Conservation (phyloP, 371 early-diverging fungal genomes). For the Mortierella sp. region DNA sequence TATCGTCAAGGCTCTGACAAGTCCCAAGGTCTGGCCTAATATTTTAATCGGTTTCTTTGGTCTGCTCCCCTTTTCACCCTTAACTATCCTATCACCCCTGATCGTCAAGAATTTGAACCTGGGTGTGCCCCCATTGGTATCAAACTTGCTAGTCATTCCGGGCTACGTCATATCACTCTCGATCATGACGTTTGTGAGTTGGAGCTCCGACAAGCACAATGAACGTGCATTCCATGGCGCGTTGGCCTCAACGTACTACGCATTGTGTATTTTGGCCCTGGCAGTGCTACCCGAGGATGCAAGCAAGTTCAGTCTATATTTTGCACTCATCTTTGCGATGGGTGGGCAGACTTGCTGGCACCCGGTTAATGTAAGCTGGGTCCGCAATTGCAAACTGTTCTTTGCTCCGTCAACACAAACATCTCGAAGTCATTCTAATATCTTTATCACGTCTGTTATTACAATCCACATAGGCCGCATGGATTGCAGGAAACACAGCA, state of each 20-base stretch:
- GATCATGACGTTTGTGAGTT: slow-evolving; percentile 58
- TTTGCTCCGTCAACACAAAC: slow-evolving; percentile 27
- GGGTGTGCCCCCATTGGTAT: slow-evolving; percentile 59
- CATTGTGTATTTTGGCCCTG: slow-evolving; percentile 57
- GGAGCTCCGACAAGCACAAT: slow-evolving; percentile 58
- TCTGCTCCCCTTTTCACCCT: slow-evolving; percentile 57
- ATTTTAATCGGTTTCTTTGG: slow-evolving; percentile 57
- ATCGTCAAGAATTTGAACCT: slow-evolving; percentile 58
- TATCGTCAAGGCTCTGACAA: slow-evolving; percentile 54
- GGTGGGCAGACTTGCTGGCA: slow-evolving; percentile 54
- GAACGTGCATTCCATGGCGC: slow-evolving; percentile 60
- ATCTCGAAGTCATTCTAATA: too few species aligned
- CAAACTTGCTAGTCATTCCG: slow-evolving; percentile 66
- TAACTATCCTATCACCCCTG: slow-evolving; percentile 60
- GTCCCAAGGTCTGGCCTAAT: slow-evolving; percentile 60
- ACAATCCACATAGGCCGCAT: slow-evolving; percentile 60
- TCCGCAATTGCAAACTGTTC: neutral
- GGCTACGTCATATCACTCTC: slow-evolving; percentile 58
- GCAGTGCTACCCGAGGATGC: slow-evolving; percentile 57
- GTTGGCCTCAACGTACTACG: slow-evolving; percentile 53
- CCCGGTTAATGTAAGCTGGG: slow-evolving; percentile 45
- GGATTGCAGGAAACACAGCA: slow-evolving; percentile 65
- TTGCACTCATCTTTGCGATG: slow-evolving; percentile 54
- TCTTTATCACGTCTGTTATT: too few species aligned
- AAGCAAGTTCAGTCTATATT: slow-evolving; percentile 58